These are phyloP conservation scores for Neofusicoccum umdonicola DNA, from an alignment of 2,329 filamentous ascomycete genomes.

Conservation along the genomic window DNA sequence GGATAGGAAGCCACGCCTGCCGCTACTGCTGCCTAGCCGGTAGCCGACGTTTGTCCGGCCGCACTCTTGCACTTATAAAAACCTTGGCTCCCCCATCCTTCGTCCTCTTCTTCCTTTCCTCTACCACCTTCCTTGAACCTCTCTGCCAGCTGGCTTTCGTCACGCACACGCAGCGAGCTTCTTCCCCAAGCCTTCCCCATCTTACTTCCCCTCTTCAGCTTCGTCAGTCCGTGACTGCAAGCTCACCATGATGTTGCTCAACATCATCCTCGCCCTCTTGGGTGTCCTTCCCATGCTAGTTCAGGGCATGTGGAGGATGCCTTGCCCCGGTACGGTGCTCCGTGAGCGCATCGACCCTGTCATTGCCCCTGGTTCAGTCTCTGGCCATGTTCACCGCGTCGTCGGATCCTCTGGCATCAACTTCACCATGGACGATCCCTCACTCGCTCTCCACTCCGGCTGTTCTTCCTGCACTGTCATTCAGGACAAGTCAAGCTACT, in stretches of 20 bases:
- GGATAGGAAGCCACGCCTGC: no score
- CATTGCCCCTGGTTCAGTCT: conserved; percentile 56
- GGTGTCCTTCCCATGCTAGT: background rate
- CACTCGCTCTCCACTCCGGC: conserved; percentile 17
- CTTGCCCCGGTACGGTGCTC: conserved; percentile 58
- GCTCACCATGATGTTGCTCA: background rate
- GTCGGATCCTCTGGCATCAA: conserved; percentile 25
- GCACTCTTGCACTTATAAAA: no score
- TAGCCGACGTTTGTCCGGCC: no score
- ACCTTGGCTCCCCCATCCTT: no score
- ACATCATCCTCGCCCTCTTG: background rate
- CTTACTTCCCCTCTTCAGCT: no score
- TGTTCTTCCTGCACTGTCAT: conserved; percentile 43
- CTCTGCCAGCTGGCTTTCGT: no score
- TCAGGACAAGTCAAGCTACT: conserved; percentile 55
- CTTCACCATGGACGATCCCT: conserved; percentile 23
- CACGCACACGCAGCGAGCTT: no score
- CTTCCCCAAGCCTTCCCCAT: no score
- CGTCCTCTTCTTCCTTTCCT: no score
- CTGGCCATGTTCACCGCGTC: conserved; percentile 23
- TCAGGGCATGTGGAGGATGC: background rate
- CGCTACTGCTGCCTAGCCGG: no score
- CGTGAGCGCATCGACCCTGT: conserved; percentile 66
- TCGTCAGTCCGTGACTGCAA: no score
- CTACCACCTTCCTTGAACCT: no score